Conservation (phyloP, 1,139 yeast species). For the Scheffersomyces illinoinensis region DNA sequence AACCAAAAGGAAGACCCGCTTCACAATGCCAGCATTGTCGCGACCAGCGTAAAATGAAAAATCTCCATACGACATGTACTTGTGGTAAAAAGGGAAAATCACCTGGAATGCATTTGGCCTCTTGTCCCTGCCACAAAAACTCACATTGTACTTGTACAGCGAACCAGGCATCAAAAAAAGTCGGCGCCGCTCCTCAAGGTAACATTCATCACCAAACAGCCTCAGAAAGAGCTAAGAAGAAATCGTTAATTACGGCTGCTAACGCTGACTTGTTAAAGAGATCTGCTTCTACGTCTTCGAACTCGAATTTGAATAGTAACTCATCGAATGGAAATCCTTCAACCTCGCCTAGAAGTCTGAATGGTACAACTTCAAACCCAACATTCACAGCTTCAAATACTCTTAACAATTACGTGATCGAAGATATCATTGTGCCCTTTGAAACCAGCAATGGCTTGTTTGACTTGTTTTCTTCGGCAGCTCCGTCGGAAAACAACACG, state of each 20-base stretch:
- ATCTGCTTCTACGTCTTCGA: slow-evolving; percentile 23
- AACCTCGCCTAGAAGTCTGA: slow-evolving; percentile 1
- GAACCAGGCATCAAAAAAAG: slow-evolving; percentile 19
- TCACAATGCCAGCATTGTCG: slow-evolving; percentile 90
- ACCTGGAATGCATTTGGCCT: slow-evolving; percentile 46
- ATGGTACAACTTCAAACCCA: slow-evolving; percentile 1
- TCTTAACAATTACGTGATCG: slow-evolving; percentile 28
- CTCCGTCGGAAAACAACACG: slow-evolving; percentile 1
- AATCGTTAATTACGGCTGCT: slow-evolving; percentile 23
- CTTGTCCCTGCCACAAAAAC: slow-evolving; percentile 56
- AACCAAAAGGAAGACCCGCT: slow-evolving; percentile 94
- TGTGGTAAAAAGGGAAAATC: slow-evolving; percentile 63
- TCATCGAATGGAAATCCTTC: background rate
- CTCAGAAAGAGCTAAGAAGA: slow-evolving; percentile 32
- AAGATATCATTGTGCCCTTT: slow-evolving; percentile 34
- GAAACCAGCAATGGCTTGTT: slow-evolving; percentile 30
- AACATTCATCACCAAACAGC: slow-evolving; percentile 17
- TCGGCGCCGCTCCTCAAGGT: slow-evolving; percentile 2
- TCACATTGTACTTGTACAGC: slow-evolving; percentile 62
- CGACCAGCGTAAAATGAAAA: slow-evolving; percentile 69
- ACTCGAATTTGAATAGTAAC: slow-evolving; percentile 13
- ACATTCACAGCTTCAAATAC: slow-evolving; percentile 2
- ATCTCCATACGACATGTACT: slow-evolving; percentile 69
- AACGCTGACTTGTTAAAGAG: slow-evolving; percentile 22
- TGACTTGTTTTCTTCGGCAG: slow-evolving; percentile 24